A percentile compares a stretch with the other conserved stretches of the same genome.
phyloP scores from a whole-genome alignment of 2,329 filamentous ascomycete species.

The Camillea tinctor region DNA sequence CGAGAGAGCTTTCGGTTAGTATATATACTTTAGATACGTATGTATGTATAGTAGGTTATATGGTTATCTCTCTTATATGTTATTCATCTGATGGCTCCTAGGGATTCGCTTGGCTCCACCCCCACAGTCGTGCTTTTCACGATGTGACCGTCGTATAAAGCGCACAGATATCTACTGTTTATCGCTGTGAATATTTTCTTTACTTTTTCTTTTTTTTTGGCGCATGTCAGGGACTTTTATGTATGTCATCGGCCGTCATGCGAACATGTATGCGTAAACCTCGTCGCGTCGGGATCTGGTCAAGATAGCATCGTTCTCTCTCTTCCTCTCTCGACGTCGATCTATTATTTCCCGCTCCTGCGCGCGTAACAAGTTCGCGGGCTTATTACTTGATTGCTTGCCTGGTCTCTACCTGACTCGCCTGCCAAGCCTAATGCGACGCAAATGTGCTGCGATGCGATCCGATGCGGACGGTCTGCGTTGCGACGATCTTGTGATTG shows the following conservation, averaged over 20 bases:
- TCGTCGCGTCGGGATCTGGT: neutral
- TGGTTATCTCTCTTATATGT: neutral
- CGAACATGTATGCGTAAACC: neutral
- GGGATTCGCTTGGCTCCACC: neutral
- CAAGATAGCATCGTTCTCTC: neutral
- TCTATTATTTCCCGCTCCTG: neutral
- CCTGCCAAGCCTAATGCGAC: neutral
- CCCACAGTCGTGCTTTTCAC: neutral
- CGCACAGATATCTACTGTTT: neutral
- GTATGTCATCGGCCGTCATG: neutral
- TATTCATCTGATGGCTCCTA: neutral
- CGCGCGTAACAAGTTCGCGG: neutral
- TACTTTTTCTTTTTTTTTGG: neutral
- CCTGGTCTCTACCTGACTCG: neutral
- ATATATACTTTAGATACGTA: conserved; percentile 7
- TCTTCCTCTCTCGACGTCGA: neutral
- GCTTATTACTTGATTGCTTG: neutral
- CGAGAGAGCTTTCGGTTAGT: neutral
- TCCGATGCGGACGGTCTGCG: neutral
- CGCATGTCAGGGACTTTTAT: neutral
- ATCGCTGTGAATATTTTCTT: neutral
- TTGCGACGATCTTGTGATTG: neutral
- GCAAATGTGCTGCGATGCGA: neutral
- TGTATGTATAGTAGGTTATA: neutral
- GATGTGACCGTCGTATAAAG: neutral